phyloP scores from a whole-genome alignment of 2,329 filamentous ascomycete species.

The Fusarium poae region DNA sequence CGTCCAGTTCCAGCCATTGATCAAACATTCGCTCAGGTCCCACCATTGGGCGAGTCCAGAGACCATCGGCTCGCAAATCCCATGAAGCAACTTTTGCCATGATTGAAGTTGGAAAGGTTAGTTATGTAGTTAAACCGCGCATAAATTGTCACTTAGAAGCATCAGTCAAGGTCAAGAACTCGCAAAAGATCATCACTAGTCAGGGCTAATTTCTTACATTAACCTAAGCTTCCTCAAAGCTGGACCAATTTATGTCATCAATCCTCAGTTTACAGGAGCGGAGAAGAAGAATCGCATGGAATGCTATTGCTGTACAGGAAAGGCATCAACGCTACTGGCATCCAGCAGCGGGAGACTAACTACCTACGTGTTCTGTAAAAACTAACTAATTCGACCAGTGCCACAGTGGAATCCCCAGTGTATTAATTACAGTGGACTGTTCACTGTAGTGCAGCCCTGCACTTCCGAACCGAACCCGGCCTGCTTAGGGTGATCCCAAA shows the following conservation, averaged over 20 bases:
- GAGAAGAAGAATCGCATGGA: neutral
- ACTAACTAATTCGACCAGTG: neutral
- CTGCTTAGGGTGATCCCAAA: neutral
- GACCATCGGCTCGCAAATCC: neutral
- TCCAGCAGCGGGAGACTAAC: too few species aligned
- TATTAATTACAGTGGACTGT: neutral
- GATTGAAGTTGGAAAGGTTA: neutral
- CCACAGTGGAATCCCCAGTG: neutral
- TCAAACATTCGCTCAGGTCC: slow-evolving; percentile 15
- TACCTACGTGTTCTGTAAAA: neutral
- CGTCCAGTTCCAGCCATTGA: slow-evolving; percentile 14
- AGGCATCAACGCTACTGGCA: neutral
- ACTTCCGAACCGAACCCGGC: neutral
- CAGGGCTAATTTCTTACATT: slow-evolving; percentile 9
- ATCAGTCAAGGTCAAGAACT: too few species aligned
- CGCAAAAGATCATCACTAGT: neutral
- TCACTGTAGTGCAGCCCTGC: neutral
- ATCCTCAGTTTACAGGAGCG: neutral
- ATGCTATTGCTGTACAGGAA: neutral
- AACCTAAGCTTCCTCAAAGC: neutral
- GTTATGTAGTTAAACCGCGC: too few species aligned
- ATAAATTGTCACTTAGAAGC: too few species aligned
- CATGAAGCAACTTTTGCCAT: neutral
- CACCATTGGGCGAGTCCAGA: slow-evolving; percentile 1
- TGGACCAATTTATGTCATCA: neutral